Evolutionary conservation across 768 basidiomycete species (phyloP), one percentile per base, ranked within the genome.

Genomic region (Podaxis sp.): DNA sequence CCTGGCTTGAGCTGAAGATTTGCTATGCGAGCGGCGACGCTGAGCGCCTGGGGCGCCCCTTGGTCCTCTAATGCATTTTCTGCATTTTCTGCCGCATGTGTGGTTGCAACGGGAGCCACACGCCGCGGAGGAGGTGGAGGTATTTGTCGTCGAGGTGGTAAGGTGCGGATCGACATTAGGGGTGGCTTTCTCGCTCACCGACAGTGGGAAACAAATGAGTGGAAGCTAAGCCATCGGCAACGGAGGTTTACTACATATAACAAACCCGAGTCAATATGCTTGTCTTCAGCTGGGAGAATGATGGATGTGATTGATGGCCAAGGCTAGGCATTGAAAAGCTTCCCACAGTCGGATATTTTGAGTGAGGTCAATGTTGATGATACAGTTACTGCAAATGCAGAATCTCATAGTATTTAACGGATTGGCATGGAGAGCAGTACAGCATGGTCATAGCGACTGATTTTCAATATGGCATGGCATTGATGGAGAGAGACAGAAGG

Each of bases 11-110:
- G 53, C 53, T 72, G 71, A 37, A 78, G 65, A 38, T 63, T 72
- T 3, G 74, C 74, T 46, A 78, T 76, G 28, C 74, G 68, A 46
- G 73, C 72, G 46, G 72, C 71, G 60, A 78, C 73, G 11, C 71
- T 68, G 37, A 58, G 24, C 5, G 17, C 40, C 24, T 48, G 7
- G 63, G 64, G 1, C 49, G 48, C 33, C 7, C 33, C 10, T 33
- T 33, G 4, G 12, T 48, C n/a, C 55, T 56, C n/a, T 55, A 26
- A 12, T 30, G 38, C 38, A 15, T 24, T 22, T 50, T 50, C 37
- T 4, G 12, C 37, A 10, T 37, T 24, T 36, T 7, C 60, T 49
- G 51, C 33, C 24, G 22, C 58, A 51, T 63, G 17, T 20, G 44
- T 46, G 15, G 40, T 46, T 48, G 66, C 57, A 53, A 59, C 56